Base-by-base conservation (phyloP, 2,329 filamentous ascomycete genomes). In the Cladosporium velox region DNA sequence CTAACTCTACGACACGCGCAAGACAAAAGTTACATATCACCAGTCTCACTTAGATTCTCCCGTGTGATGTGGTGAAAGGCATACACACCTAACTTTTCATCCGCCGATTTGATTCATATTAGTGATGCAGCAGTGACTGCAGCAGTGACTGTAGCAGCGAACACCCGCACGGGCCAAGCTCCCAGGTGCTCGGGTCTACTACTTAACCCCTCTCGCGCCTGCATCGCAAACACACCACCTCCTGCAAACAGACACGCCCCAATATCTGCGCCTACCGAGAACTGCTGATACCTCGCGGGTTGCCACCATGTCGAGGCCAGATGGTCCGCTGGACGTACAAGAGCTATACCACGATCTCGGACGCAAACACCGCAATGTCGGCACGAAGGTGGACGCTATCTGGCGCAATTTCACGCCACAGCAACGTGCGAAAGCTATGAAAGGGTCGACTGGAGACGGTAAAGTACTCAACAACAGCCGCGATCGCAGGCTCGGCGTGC, bases 351-450 rank as follows among this genome's bases (percentile, higher is more conserved):
- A 55, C 21, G 67, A 70, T 52, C 67, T 70, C 47, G 51, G 34
- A 35, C 68, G 52, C n/a, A 70, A 70, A 60, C 55, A 67, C 51
- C 68, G 65, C 21, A 70, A 68, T 55, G 68, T 68, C 24, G 68
- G 68, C 24, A 21, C 10, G 28, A 66, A 61, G 41, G 61, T 70
- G 12, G 21, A 66, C 2, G 41, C 41, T 14, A 67, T 68, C 28
- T 70, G 68, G 68, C 67, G 64, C 41, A 61, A 61, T 15, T 65
- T 70, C 60, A 70, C 59, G 21, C 67, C 57, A 24, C 65, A 67
- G 60, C 67, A 70, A 64, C 68, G 65, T 18, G 68, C 66, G 61
- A 62, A 64, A 41, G 68, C 64, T 49, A 67, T 68, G 63, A 61
- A 57, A 49, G 65, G 65, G 47, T 51, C 67, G 11, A 51, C 59